phyloP scores from a whole-genome alignment of 345 rosid species.

The Firmiana major region DNA sequence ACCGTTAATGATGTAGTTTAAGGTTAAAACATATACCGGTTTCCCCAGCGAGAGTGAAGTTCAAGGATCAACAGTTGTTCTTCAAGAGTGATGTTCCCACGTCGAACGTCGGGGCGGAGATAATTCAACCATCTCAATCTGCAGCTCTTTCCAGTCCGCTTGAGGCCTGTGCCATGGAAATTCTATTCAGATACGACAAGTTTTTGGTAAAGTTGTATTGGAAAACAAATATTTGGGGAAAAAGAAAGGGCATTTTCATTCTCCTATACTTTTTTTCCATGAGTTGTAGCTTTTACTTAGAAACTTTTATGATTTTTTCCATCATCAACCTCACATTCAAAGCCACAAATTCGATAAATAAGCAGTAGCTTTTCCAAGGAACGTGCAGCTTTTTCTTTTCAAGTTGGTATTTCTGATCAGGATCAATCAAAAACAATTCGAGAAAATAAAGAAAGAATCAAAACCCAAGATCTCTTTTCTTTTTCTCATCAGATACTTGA shows the following conservation, averaged over 20 bases:
- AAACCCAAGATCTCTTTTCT: not conserved
- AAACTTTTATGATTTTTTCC: slow-evolving; percentile 7
- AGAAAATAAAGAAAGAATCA: not conserved
- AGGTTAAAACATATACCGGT: slow-evolving; percentile 42
- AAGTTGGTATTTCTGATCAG: not conserved
- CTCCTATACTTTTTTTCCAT: slow-evolving; percentile 2
- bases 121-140: slow-evolving; percentile 92
- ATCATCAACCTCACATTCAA: slow-evolving; percentile 14
- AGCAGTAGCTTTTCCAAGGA: slow-evolving; percentile 3
- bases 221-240: not conserved
- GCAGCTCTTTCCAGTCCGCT: slow-evolving; percentile 95
- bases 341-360: slow-evolving; percentile 7
- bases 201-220: slow-evolving; percentile 37
- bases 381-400: slow-evolving; percentile 16
- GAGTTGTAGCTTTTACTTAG: slow-evolving; percentile 8
- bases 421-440: not conserved
- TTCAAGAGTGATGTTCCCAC: slow-evolving; percentile 86
- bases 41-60: slow-evolving; percentile 97
- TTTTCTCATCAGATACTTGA: not conserved
- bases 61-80: slow-evolving; percentile 92
- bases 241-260: slow-evolving; percentile 29
- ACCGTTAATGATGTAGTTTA: not conserved
- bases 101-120: slow-evolving; percentile 89
- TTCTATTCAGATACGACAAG: not conserved
- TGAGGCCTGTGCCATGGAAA: slow-evolving; percentile 54